phyloP scores from a whole-genome alignment of 768 basidiomycete genomes.

The Nidula microcarpa region DNA sequence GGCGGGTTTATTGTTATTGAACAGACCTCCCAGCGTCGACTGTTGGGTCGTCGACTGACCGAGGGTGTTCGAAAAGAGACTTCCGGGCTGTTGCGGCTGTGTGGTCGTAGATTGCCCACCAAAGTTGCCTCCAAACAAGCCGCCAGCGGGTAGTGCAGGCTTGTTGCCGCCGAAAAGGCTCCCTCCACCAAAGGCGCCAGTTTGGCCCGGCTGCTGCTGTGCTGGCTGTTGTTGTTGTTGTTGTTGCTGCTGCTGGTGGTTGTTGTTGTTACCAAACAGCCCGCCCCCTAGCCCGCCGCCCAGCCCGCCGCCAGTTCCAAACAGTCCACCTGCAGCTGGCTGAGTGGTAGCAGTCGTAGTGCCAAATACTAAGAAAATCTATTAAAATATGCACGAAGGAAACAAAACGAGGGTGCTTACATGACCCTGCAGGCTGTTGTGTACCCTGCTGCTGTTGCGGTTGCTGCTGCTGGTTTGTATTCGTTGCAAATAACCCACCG shows the following conservation, averaged over 20 bases:
- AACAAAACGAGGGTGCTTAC: conserved; percentile 7
- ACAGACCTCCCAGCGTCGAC: conserved; percentile 38
- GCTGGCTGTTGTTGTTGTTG: conserved; percentile 28
- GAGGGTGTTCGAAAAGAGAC: conserved; percentile 51
- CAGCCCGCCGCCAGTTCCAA: neutral
- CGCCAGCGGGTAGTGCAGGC: conserved; percentile 28
- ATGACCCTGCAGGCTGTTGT: conserved; percentile 15
- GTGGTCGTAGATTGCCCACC: conserved; percentile 39
- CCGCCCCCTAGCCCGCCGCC: neutral
- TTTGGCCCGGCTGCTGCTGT: conserved; percentile 13
- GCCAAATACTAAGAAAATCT: conserved; percentile 8
- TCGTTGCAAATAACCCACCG: conserved; percentile 27
- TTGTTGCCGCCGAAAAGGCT: conserved; percentile 41
- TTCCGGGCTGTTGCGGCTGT: conserved; percentile 16
- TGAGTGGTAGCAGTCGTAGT: conserved; percentile 1
- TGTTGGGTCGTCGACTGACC: conserved; percentile 41
- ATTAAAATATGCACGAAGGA: neutral
- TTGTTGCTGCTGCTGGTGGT: conserved; percentile 20
- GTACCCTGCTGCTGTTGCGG: conserved; percentile 32
- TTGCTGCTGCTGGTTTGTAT: conserved; percentile 33
- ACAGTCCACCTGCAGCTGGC: neutral
- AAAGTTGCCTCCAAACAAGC: conserved; percentile 28
- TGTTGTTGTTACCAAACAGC: conserved; percentile 12
- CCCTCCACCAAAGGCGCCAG: conserved; percentile 21
- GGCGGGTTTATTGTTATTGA: conserved; percentile 53